Percentiles rank a stretch among this genome's conserved stretches.
These are phyloP conservation scores for Arbutus unedo DNA, from an alignment of 148 eudicot genomes.

Conservation along the genomic window DNA sequence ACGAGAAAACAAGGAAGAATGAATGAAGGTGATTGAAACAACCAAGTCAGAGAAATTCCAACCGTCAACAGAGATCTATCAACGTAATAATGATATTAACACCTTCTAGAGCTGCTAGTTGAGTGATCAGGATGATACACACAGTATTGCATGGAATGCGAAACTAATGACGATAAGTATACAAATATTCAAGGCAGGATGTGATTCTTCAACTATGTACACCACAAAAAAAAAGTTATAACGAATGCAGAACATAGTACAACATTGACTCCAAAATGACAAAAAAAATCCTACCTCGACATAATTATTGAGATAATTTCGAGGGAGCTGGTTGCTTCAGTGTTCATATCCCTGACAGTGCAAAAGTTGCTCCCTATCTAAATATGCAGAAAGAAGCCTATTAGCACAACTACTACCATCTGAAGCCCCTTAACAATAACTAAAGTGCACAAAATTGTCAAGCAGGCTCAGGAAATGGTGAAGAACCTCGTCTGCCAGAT, in stretches of 20 bases:
- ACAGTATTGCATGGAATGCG: neutral
- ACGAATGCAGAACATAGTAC: neutral
- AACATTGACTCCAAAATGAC: neutral
- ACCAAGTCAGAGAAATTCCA: neutral
- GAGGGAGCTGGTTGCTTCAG: constrained; percentile 34
- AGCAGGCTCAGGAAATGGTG: neutral
- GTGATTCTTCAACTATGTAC: neutral
- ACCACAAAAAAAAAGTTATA: neutral
- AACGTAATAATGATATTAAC: neutral
- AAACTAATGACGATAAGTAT: neutral
- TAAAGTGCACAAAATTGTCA: constrained; percentile 1
- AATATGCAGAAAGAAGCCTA: constrained; percentile 15
- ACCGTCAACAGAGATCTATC: neutral
- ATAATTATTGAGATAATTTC: constrained; percentile 51
- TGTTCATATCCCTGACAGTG: constrained; percentile 32
- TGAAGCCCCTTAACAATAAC: neutral
- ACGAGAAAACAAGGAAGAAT: neutral
- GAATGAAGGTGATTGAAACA: constrained; percentile 1
- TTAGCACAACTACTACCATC: neutral
- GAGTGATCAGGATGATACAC: neutral
- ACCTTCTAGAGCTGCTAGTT: too few relatives aligned
- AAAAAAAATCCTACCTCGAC: constrained; percentile 43
- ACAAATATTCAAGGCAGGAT: neutral
- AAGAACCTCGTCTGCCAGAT: constrained; percentile 67
- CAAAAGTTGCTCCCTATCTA: constrained; percentile 53